Evolutionary conservation across 2,329 filamentous ascomycete species (phyloP).

Genomic region (Hypoxylon sp.): DNA sequence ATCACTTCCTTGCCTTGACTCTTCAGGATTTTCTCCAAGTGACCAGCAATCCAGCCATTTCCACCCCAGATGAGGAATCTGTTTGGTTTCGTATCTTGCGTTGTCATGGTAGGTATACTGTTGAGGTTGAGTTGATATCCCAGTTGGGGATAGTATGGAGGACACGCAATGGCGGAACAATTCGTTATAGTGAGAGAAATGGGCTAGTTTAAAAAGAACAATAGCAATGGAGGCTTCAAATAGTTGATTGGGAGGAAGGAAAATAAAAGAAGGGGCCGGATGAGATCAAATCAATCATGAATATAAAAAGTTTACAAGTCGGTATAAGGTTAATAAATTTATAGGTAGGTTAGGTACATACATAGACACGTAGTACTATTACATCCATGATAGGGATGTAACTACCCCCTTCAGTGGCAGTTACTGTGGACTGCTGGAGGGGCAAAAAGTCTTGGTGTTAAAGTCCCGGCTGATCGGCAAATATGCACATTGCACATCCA

Average conservation of each 20-base stretch:
- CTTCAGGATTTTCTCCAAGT: slow-evolving; percentile 71
- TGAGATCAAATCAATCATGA: slow-evolving; percentile 1
- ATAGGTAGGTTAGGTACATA: slow-evolving; percentile 14
- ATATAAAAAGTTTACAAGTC: slow-evolving; percentile 14
- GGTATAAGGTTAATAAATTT: slow-evolving; percentile 13
- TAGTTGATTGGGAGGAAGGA: background rate
- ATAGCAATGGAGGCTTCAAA: background rate
- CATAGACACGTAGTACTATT: slow-evolving; percentile 24
- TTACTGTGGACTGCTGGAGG: slow-evolving; percentile 18
- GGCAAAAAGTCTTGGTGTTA: slow-evolving; percentile 36
- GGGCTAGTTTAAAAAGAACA: background rate
- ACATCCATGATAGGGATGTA: slow-evolving; percentile 12
- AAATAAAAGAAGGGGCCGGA: slow-evolving; percentile 1
- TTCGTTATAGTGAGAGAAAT: slow-evolving; percentile 5
- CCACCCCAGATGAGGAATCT: slow-evolving; percentile 76
- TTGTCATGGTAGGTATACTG: slow-evolving; percentile 47
- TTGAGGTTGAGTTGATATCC: slow-evolving; percentile 14
- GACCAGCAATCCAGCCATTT: slow-evolving; percentile 74
- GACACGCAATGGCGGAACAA: slow-evolving; percentile 10
- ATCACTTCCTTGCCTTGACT: slow-evolving; percentile 72
- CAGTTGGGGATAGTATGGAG: slow-evolving; percentile 12
- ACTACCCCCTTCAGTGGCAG: slow-evolving; percentile 14
- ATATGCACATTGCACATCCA: slow-evolving; percentile 4
- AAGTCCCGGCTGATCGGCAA: slow-evolving; percentile 33
- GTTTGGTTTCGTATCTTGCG: slow-evolving; percentile 48